These are phyloP conservation scores for Boeremia lycopersici DNA, from an alignment of 2,329 filamentous ascomycete species.

Conservation along the genomic window DNA sequence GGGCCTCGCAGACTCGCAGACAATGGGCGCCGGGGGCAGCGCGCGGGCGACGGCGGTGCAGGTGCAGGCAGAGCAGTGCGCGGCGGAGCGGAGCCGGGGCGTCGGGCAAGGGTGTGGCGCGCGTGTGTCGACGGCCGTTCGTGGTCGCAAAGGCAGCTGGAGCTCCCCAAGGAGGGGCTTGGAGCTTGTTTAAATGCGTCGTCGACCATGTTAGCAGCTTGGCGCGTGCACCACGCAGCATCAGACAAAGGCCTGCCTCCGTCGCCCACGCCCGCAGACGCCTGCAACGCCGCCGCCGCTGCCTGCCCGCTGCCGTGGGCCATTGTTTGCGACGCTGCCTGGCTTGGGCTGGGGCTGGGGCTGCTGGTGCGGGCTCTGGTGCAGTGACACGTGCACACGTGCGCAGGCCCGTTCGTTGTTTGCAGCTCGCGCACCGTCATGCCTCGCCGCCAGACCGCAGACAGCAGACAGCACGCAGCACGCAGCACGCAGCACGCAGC, in stretches of 20 bases:
- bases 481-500: no score
- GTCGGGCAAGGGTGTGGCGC: not conserved
- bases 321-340: no score
- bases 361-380: not conserved
- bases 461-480: not conserved
- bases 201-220: constrained; percentile 5
- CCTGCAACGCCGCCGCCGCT: no score
- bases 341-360: not conserved
- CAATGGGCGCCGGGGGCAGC: no score
- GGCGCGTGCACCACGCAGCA: constrained; percentile 3
- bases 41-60: not conserved
- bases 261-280: not conserved
- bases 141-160: constrained; percentile 11
- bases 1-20: no score
- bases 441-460: not conserved
- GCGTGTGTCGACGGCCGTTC: not conserved
- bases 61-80: not conserved
- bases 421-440: not conserved
- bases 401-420: not conserved
- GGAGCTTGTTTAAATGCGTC: constrained; percentile 10
- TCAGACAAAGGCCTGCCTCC: constrained; percentile 8
- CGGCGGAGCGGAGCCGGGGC: not conserved
- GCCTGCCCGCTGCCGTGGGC: no score
- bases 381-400: not conserved
- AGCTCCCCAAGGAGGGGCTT: constrained; percentile 10